These are phyloP conservation scores for Nannizziopsis arthrosporioides DNA, from an alignment of 2,329 filamentous ascomycete species.

Conservation along the genomic window DNA sequence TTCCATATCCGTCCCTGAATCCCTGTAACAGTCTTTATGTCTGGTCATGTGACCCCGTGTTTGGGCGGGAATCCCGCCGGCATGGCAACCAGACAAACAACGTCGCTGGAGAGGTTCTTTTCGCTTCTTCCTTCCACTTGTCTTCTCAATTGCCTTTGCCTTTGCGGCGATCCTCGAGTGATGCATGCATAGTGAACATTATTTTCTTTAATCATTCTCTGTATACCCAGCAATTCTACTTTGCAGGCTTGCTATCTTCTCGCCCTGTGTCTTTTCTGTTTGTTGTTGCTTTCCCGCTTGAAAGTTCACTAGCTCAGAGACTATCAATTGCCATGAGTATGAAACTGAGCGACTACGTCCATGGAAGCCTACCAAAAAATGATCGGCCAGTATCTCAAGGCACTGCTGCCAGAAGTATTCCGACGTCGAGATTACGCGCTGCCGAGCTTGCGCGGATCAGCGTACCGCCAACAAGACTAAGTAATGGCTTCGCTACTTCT, in stretches of 20 bases:
- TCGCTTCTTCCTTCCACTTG: background rate
- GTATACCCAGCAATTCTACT: background rate
- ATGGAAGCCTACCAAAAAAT: constrained; percentile 14
- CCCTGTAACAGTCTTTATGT: background rate
- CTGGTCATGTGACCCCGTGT: constrained; percentile 9
- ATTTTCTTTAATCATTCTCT: background rate
- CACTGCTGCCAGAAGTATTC: constrained; percentile 16
- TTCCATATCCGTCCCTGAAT: background rate
- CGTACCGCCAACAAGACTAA: constrained; percentile 22
- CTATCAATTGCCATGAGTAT: constrained; percentile 16
- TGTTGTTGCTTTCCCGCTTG: background rate
- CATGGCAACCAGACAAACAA: constrained; percentile 1
- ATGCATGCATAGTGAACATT: background rate
- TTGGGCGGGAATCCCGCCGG: background rate
- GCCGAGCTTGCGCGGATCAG: constrained; percentile 28
- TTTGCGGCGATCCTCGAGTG: background rate
- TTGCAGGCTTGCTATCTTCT: background rate
- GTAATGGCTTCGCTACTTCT: constrained; percentile 9
- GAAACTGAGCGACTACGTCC: constrained; percentile 35
- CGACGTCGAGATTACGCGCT: constrained; percentile 21
- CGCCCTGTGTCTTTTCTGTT: background rate
- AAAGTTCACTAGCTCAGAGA: background rate
- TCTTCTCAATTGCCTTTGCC: background rate
- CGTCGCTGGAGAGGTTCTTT: background rate
- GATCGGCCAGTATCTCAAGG: constrained; percentile 21